phyloP scores from a whole-genome alignment of 2,329 filamentous ascomycete genomes.

The Aspergillus pseudotamarii region DNA sequence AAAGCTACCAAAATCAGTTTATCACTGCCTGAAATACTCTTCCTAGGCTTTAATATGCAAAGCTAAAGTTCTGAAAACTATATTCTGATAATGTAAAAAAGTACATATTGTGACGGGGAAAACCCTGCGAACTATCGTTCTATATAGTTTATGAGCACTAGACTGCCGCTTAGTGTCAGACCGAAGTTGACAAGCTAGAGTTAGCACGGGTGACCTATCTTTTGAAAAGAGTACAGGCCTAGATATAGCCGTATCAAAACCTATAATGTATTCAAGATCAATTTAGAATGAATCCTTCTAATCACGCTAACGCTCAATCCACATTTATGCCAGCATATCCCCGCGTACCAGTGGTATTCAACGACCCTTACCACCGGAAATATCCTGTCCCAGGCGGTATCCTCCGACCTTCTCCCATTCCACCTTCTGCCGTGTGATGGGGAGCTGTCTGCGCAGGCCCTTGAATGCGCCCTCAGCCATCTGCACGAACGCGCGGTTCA shows the following conservation, averaged over 20 bases:
- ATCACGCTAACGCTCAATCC: conserved; percentile 3
- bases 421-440: conserved; percentile 96
- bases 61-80: too few species aligned
- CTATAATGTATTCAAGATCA: neutral
- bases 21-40: too few species aligned
- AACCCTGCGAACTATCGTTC: too few species aligned
- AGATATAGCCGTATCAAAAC: neutral
- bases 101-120: too few species aligned
- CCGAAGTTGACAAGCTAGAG: neutral
- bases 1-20: too few species aligned
- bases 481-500: conserved; percentile 85
- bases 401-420: conserved; percentile 98
- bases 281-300: neutral
- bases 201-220: neutral
- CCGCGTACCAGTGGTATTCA: conserved; percentile 14
- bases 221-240: neutral
- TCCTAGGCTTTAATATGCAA: too few species aligned
- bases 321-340: neutral
- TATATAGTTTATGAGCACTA: too few species aligned
- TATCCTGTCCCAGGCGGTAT: conserved; percentile 82
- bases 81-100: too few species aligned
- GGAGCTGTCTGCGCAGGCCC: conserved; percentile 84
- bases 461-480: conserved; percentile 96
- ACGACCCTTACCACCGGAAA: conserved; percentile 64
- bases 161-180: too few species aligned